These are phyloP conservation scores for Salix purpurea DNA, from an alignment of 345 rosid genomes.

Conservation along the genomic window DNA sequence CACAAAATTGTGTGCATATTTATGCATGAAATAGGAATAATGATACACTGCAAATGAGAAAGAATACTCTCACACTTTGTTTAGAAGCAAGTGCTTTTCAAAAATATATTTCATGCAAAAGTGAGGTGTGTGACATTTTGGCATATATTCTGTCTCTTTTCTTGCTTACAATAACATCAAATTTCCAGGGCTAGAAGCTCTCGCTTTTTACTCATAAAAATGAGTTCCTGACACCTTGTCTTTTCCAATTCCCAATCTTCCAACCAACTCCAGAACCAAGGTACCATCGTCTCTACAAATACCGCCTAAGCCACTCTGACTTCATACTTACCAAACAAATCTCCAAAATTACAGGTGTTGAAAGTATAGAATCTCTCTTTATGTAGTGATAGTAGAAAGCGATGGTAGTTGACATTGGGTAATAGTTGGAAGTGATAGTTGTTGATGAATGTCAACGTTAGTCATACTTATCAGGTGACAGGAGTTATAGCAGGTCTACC, in stretches of 20 bases:
- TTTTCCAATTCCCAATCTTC: not conserved
- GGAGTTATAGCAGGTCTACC: not conserved
- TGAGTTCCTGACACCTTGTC: not conserved
- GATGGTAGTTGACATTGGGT: not conserved
- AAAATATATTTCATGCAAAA: too few species aligned
- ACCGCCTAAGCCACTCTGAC: not conserved
- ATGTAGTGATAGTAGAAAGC: not conserved
- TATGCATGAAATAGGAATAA: too few species aligned
- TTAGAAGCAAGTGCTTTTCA: too few species aligned
- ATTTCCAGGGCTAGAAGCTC: not conserved
- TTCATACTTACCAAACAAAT: not conserved
- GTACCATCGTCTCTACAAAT: not conserved
- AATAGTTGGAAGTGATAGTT: not conserved
- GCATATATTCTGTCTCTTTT: not conserved
- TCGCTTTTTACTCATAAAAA: not conserved
- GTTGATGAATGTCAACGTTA: not conserved
- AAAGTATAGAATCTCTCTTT: too few species aligned
- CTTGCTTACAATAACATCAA: not conserved
- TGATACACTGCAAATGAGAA: not conserved
- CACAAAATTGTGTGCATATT: too few species aligned
- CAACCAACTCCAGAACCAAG: not conserved
- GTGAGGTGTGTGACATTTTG: too few species aligned
- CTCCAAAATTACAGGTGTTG: not conserved
- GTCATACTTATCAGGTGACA: not conserved
- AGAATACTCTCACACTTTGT: too few species aligned